Percentiles rank a stretch among this genome's conserved stretches.
Conservation (phyloP, 139 green algal species). For the Dunaliella primolecta region DNA sequence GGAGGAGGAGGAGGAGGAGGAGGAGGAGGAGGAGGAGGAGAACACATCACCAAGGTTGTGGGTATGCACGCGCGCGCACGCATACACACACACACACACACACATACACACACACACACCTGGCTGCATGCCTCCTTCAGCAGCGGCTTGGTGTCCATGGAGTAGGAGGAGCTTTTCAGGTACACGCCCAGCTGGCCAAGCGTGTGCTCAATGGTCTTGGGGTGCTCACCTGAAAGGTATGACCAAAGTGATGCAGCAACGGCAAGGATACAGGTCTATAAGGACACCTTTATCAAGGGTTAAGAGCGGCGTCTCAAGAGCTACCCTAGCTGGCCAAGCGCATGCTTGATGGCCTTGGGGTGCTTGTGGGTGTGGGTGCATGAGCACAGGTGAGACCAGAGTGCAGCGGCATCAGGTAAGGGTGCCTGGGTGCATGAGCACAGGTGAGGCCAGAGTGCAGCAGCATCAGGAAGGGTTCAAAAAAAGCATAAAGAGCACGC, state of each 20-base stretch:
- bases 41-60: too few relatives aligned
- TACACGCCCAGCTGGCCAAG: constrained; percentile 81
- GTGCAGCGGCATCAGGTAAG: too few relatives aligned
- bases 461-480: too few relatives aligned
- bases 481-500: too few relatives aligned
- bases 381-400: too few relatives aligned
- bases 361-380: constrained; percentile 61
- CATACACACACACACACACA: background rate
- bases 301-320: constrained; percentile 70
- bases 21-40: too few relatives aligned
- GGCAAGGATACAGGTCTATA: too few relatives aligned
- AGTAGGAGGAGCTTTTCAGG: constrained; percentile 68
- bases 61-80: background rate
- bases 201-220: constrained; percentile 49
- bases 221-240: constrained; percentile 51
- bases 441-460: too few relatives aligned
- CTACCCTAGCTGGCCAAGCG: constrained; percentile 80
- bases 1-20: too few relatives aligned
- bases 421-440: too few relatives aligned
- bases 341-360: constrained; percentile 44
- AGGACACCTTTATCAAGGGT: too few relatives aligned
- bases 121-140: constrained; percentile 50
- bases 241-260: background rate
- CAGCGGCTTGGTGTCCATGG: constrained; percentile 46
- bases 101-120: constrained; percentile 7